These are phyloP conservation scores for Hypoxylon sp. DNA, from an alignment of 2,329 filamentous ascomycete species.

Conservation along the genomic window DNA sequence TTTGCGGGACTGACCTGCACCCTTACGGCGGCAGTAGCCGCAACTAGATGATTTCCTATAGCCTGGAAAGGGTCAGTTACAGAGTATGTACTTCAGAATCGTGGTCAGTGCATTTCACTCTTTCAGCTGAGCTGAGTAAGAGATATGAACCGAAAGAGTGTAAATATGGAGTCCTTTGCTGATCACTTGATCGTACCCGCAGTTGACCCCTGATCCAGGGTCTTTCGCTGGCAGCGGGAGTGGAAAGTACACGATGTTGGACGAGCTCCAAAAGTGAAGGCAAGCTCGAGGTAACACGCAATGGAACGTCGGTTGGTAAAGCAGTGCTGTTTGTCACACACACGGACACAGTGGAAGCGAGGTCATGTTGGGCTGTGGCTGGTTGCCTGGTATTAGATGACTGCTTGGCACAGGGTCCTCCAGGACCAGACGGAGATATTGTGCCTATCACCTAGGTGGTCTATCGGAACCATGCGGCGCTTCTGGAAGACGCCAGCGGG, in stretches of 20 bases:
- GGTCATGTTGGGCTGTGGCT: conserved; percentile 35
- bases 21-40: conserved; percentile 64
- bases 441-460: conserved; percentile 15
- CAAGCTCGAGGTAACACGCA: conserved; percentile 34
- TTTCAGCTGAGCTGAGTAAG: conserved; percentile 33
- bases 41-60: conserved; percentile 66
- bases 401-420: conserved; percentile 34
- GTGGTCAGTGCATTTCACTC: conserved; percentile 1
- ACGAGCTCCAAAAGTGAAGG: conserved; percentile 15
- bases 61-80: conserved; percentile 53
- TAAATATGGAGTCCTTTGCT: conserved; percentile 6
- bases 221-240: conserved; percentile 17
- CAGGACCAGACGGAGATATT: conserved; percentile 16
- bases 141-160: conserved; percentile 20
- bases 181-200: conserved; percentile 39
- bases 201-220: conserved; percentile 23
- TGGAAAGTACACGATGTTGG: conserved; percentile 29
- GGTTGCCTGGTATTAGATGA: conserved; percentile 30
- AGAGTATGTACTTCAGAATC: conserved; percentile 25
- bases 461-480: conserved; percentile 39
- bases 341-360: conserved; percentile 21
- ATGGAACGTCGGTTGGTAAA: conserved; percentile 33
- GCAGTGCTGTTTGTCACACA: conserved; percentile 8
- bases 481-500: conserved; percentile 43
- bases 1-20: conserved; percentile 64